Percentiles rank a stretch among this genome's conserved stretches.
Conservation (phyloP, 1,139 yeast species). For the Geotrichum cucujoidarum region DNA sequence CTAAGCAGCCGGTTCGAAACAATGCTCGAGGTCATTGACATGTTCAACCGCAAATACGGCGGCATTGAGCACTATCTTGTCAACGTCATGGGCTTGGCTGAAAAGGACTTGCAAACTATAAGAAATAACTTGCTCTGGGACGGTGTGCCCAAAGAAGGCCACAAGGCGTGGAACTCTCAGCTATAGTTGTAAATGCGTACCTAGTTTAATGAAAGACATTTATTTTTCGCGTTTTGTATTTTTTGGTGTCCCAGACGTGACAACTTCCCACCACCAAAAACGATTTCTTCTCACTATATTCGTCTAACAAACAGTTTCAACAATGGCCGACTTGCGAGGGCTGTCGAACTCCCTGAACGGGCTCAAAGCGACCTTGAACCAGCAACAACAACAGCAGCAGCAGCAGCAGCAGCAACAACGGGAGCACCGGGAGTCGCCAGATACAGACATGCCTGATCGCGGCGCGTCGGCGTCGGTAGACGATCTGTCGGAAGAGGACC, state of each 20-base stretch:
- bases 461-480: background rate
- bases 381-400: background rate
- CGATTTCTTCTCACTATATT: background rate
- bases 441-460: background rate
- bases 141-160: conserved; percentile 13
- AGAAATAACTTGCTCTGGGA: conserved; percentile 40
- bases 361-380: conserved; percentile 9
- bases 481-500: conserved; percentile 22
- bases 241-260: background rate
- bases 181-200: background rate
- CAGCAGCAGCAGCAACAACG: background rate
- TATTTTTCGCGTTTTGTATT: no score
- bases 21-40: conserved; percentile 53
- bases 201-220: no score
- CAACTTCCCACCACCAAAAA: background rate
- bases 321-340: conserved; percentile 13
- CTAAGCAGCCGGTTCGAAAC: conserved; percentile 66
- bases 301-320: conserved; percentile 1
- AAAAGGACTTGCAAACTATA: conserved; percentile 47
- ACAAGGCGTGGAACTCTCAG: conserved; percentile 1
- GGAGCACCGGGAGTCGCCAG: background rate
- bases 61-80: conserved; percentile 51
- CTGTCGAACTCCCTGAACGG: conserved; percentile 12
- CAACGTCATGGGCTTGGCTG: conserved; percentile 44
- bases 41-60: conserved; percentile 50